Base-by-base conservation (phyloP, 495 filamentous ascomycete species). In the Diplogelasinospora grovesii region DNA sequence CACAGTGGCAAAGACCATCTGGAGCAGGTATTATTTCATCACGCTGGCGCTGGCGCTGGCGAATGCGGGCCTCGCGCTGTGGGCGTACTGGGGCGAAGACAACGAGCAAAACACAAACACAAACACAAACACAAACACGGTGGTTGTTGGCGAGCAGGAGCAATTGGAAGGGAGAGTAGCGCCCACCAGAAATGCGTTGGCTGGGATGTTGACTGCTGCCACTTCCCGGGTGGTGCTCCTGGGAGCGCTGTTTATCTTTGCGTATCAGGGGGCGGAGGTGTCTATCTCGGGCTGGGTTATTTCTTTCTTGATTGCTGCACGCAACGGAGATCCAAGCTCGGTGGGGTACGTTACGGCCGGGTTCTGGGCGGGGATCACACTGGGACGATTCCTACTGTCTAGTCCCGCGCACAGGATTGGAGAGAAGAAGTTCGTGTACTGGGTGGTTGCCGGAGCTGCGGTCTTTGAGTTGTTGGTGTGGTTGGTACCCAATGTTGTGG, bases 281-380 rank as follows among this genome's bases (percentile, higher is more conserved):
- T 78, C 75, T 14, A 78, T 85, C 50, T 85, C 83, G 39, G 80
- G 85, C 16, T 93, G 85, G 88, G 78, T 88, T 11, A 84, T 88
- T 31, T 83, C 81, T 3, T 88, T 86, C 65, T 61, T 89, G 23
- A 83, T 89, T 56, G 73, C 65, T 23, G 73, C 77, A 41, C 82
- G 86, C 14, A 59, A 75, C 50, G 83, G 83, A 8, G 63, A 80
- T 42, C 82, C 82, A 3, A 61, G 70, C 6, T 63, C 67, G 3
- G 82, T 89, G 7, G 86, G 87, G 11, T 89, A 88, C 54, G 85
- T 90, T 3, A 88, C 83, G 15, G 69, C 84, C 1, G 86, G 85
- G 4, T 93, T 89, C 61, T 89, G 86, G 86, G 83, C 59, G 7
- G 85, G 85, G 30, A 83, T 93, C 42, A 86, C 82, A 3, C 52